Base-by-base conservation (phyloP, 257 asterid species). In the Primulina tabacum region DNA sequence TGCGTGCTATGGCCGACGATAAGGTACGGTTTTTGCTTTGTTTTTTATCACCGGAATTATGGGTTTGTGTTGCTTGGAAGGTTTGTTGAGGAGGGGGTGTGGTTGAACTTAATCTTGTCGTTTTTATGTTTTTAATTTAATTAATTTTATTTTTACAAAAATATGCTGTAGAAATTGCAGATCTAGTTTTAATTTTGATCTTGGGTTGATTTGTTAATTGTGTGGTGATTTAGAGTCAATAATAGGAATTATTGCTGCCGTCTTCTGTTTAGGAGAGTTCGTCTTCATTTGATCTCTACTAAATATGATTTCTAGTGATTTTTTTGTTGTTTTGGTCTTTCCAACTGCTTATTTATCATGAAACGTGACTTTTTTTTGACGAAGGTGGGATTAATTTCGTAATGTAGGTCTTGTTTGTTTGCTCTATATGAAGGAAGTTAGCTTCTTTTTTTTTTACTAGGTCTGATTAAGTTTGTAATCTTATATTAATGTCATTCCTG, bases 1-100 rank as follows among this genome's bases (percentile, higher is more conserved):
- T 59, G 60, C 12, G 26, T 32, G 65, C 64, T 65, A 79, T 82
- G 86, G 89, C 87, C 62, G 87, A 82, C 63, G 84, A 83, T 77
- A 86, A 79, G 88, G 93, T 82, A 29, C 32, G 11, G 33, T 28
- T 69, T 38, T 65, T 55, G 40, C 29, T 52, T 26, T 33, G 11
- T 32, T 24, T 30, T 43, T 43, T 4, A 14, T 43, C 1, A 4
- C 4, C n/a, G 2, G 17, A 18, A 33, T 40, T 34, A 29, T 11
- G 30, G 63, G 56, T 50, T 26, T 12, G 57, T 47, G 20, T 61
- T 60, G 32, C 53, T 50, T 52, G 57, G 24, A 61, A 62, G 61
- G 29, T 62, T 70, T 61, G 59, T 60, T 28, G 60, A 30, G 16
- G 43, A 59, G 24, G 8, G 35, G 57, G 40, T 43, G 33, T 14